Percentiles rank a stretch among this genome's conserved stretches.
Evolutionary conservation across 1,139 yeast species (phyloP).

Genomic region (Blastobotrys buckinghamii): DNA sequence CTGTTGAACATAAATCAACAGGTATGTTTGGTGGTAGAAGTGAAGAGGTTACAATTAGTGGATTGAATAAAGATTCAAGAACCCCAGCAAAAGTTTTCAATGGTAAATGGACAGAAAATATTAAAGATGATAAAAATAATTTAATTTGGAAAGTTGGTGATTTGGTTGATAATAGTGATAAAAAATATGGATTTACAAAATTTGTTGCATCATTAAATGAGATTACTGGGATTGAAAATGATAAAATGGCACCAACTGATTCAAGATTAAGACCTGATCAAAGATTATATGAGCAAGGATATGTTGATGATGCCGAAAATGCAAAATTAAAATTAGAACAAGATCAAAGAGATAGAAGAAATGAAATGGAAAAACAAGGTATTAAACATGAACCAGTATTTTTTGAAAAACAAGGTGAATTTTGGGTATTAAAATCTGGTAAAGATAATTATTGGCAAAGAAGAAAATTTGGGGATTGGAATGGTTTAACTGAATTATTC

Average conservation of each 20-base stretch:
- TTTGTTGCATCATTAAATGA: conserved; percentile 81
- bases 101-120: conserved; percentile 72
- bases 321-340: conserved; percentile 68
- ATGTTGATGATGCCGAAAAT: conserved; percentile 62
- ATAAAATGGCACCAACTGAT: conserved; percentile 71
- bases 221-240: conserved; percentile 63
- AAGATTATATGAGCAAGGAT: conserved; percentile 61
- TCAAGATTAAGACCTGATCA: conserved; percentile 88
- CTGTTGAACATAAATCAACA: conserved; percentile 59
- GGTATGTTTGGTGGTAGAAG: conserved; percentile 81
- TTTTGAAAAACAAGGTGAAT: conserved; percentile 41
- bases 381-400: conserved; percentile 52
- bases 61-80: conserved; percentile 38
- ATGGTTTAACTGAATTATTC: conserved; percentile 28
- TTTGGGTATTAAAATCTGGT: conserved; percentile 61
- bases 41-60: conserved; percentile 63
- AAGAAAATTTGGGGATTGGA: conserved; percentile 35
- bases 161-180: conserved; percentile 51
- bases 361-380: conserved; percentile 44
- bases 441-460: conserved; percentile 74
- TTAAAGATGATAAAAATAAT: conserved; percentile 12
- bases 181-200: conserved; percentile 78
- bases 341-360: conserved; percentile 72
- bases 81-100: conserved; percentile 36
- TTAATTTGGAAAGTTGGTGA: conserved; percentile 60